Conservation (phyloP, 2,329 filamentous ascomycete genomes). For the Periconia sp. region DNA sequence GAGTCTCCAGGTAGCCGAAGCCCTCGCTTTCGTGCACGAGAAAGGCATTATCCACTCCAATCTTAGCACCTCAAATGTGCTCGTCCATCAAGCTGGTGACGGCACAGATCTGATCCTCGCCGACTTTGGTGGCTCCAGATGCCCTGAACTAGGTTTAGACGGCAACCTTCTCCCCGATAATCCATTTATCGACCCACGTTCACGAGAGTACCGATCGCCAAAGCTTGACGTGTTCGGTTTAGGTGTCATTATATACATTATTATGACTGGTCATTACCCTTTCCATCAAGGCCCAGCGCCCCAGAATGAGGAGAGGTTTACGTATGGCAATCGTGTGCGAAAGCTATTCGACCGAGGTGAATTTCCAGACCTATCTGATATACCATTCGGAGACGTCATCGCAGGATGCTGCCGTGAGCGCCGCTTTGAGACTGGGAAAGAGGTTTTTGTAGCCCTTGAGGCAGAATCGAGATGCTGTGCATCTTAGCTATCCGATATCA, state of each 20-base stretch:
- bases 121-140: conserved; percentile 21
- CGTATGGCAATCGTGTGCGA: conserved; percentile 10
- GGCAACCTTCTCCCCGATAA: conserved; percentile 15
- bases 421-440: conserved; percentile 12
- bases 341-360: conserved; percentile 8
- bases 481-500: too few relatives aligned
- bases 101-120: conserved; percentile 16
- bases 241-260: conserved; percentile 13
- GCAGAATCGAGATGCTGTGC: conserved; percentile 4
- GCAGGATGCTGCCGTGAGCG: conserved; percentile 17
- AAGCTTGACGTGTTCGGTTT: conserved; percentile 13
- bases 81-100: conserved; percentile 12
- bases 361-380: conserved; percentile 14
- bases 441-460: conserved; percentile 17
- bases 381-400: conserved; percentile 14
- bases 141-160: conserved; percentile 10
- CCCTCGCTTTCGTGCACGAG: conserved; percentile 11
- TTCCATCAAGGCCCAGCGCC: conserved; percentile 12
- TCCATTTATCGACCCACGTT: conserved; percentile 10
- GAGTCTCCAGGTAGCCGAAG: conserved; percentile 17
- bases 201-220: conserved; percentile 10
- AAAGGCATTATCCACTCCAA: conserved; percentile 19
- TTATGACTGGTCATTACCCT: conserved; percentile 16
- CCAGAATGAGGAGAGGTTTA: conserved; percentile 7
- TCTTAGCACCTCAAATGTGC: conserved; percentile 16